Evolutionary conservation across 208 protist species (phyloP), one percentile per base, ranked within the genome.

Genomic region (Leptomonas seymouri): DNA sequence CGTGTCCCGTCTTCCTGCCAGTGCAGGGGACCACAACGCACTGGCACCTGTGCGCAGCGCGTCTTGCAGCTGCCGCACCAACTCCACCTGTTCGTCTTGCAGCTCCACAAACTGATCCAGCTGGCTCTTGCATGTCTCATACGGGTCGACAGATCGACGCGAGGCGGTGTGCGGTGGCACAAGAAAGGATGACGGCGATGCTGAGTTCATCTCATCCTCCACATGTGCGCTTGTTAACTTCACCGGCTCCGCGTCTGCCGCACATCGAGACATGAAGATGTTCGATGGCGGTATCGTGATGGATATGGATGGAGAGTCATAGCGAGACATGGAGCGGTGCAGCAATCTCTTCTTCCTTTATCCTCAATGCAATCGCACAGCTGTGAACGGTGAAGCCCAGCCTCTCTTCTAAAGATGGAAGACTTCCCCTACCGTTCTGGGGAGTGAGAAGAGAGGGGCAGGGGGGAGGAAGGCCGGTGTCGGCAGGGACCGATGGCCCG

Each of bases 51-150:
- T 3, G 21, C n/a, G 31, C 31, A 77, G 45, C 15, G 51, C 36
- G 6, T 46, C n/a, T 12, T 42, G 65, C 20, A 77, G 23, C 15
- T 55, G 49, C 41, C 39, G 42, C 14, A 56, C 51, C 15, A 77
- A 42, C 18, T 18, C 27, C 25, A 71, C n/a, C 45, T 71, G 71
- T 44, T 71, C 64, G 1, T 48, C 25, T 31, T 71, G 71, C 12
- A 77, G 58, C 25, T 77, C 42, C 23, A 62, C 25, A 27, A 77
- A 57, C 21, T 56, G 46, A n/a, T 53, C 50, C 20, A 77, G 48
- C 23, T 77, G 12, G 23, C 20, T 20, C 18, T 7, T 41, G 28
- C 71, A 77, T 3, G 23, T 39, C 18, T 61, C 57, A 31, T 77
- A 71, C 0, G 71, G 71, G 18, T 77, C 71, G 1, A 64, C 54